phyloP scores from a whole-genome alignment of 768 basidiomycete genomes.

The Hirschioporus abietinus region DNA sequence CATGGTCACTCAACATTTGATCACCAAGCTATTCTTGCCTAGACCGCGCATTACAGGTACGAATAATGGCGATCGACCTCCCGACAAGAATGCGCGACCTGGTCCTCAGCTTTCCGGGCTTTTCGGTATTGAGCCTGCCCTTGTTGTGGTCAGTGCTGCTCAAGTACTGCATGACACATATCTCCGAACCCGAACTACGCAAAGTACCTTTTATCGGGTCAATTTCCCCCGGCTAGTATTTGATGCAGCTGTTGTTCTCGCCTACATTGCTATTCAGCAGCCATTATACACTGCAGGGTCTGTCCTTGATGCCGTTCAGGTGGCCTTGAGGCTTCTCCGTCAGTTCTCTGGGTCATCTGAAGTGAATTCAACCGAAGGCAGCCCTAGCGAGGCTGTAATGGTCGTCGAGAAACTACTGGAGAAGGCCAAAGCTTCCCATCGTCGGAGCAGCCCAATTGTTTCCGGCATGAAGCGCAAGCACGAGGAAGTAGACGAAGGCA shows the following conservation, averaged over 20 bases:
- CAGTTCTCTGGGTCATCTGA: conserved; percentile 5
- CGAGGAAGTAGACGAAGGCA: conserved; percentile 24
- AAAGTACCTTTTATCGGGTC: conserved; percentile 49
- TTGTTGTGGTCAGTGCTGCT: conserved; percentile 52
- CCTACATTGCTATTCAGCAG: conserved; percentile 54
- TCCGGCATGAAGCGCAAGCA: conserved; percentile 41
- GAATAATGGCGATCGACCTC: conserved; percentile 16
- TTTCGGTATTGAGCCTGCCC: conserved; percentile 61
- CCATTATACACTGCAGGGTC: conserved; percentile 39
- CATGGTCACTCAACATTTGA: conserved; percentile 53
- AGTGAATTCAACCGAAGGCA: conserved; percentile 20
- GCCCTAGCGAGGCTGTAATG: conserved; percentile 30
- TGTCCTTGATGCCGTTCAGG: conserved; percentile 41
- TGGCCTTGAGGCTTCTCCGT: conserved; percentile 34
- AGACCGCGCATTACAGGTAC: conserved; percentile 34
- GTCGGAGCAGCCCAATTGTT: not conserved
- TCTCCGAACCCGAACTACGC: conserved; percentile 34
- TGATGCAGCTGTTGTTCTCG: conserved; percentile 61
- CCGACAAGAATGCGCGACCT: conserved; percentile 14
- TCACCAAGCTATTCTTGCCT: conserved; percentile 64
- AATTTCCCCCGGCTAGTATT: conserved; percentile 52
- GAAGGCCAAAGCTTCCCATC: conserved; percentile 32
- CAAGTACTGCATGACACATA: conserved; percentile 36
- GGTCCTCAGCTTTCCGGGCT: conserved; percentile 43
- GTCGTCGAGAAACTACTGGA: conserved; percentile 35